Evolutionary conservation across 1,284 basidiomycete species (phyloP), one percentile per base, ranked within the genome.

Genomic region (Clitocybe nebularis): DNA sequence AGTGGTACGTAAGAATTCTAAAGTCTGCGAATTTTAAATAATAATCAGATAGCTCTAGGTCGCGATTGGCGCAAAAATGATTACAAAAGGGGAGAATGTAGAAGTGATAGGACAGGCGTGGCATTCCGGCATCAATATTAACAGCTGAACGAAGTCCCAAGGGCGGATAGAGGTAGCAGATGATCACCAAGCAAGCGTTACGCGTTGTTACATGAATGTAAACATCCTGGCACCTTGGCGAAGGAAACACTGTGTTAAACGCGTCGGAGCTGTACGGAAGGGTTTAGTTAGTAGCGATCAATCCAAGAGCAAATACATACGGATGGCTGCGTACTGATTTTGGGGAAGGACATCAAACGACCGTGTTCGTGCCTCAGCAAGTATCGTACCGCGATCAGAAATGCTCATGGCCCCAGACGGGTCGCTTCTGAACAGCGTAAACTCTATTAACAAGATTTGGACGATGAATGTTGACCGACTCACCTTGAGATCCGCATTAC

Each of bases 401-500:
- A 75, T 61, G 45, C 57, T 66, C 56, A 75, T 62, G 24, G 63
- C 60, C 29, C 75, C 72, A 44, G 73, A 63, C n/a, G 74, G 63
- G 56, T 80, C 77, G 39, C 71, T 65, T 45, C 77, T 77, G 44
- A 56, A 29, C 16, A 45, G 19, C 14, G 16, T 14, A 8, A n/a
- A n/a, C n/a, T n/a, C n/a, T n/a, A n/a, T n/a, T n/a, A n/a, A n/a
- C n/a, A n/a, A n/a, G n/a, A n/a, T n/a, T n/a, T n/a, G n/a, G n/a
- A n/a, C n/a, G n/a, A n/a, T n/a, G n/a, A n/a, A n/a, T n/a, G n/a
- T n/a, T n/a, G n/a, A n/a, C n/a, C 38, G 26, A 75, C 84, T 72
- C 64, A 85, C 92, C 81, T 80, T 51, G 85, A 83, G 51, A 93
- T 74, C 57, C 79, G 74, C 62, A 90, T 71, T 34, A 94, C 71